Conservation (phyloP, 345 rosid species). For the Bruguiera parviflora region DNA sequence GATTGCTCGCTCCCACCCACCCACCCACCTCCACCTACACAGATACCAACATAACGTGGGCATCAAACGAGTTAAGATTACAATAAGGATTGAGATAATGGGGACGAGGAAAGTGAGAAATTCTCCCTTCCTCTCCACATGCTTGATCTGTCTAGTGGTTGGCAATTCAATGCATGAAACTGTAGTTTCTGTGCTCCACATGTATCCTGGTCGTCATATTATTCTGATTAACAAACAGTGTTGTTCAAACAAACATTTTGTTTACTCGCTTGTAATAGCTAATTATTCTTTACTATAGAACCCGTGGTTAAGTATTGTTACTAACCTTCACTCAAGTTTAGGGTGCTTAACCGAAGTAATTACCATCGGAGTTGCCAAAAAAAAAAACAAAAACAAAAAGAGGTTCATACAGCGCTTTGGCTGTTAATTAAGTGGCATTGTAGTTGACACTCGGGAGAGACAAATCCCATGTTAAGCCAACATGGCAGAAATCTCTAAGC, state of each 20-base stretch:
- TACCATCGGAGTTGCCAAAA: not conserved
- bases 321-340: not conserved
- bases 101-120: not conserved
- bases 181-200: not conserved
- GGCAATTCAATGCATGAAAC: conserved; percentile 39
- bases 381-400: not conserved
- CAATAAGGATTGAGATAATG: not conserved
- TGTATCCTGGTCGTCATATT: not conserved
- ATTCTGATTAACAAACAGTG: not conserved
- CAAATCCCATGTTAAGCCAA: not conserved
- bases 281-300: no score
- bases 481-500: conserved; percentile 19
- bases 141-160: conserved; percentile 9
- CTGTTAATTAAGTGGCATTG: not conserved
- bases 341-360: not conserved
- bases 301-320: no score
- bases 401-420: not conserved
- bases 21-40: no score
- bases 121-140: conserved; percentile 14
- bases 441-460: no score
- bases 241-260: not conserved
- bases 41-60: not conserved
- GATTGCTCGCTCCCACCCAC: no score
- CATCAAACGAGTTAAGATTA: not conserved
- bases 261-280: conserved; percentile 1